These are phyloP conservation scores for Apiospora sp. DNA, from an alignment of 2,329 filamentous ascomycete genomes.

Conservation along the genomic window DNA sequence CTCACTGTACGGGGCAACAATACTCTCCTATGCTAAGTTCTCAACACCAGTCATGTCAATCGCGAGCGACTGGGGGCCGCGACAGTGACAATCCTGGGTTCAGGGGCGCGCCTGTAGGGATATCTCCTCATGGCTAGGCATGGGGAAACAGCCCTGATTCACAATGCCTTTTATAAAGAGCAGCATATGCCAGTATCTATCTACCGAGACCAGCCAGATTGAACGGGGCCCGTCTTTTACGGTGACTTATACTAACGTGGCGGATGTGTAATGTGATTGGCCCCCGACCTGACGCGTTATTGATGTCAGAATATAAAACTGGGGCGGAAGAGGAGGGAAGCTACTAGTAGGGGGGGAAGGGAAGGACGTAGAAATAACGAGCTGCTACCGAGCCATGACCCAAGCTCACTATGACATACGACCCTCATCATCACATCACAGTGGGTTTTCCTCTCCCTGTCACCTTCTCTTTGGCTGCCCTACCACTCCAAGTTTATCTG, in stretches of 20 bases:
- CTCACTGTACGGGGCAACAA: too few relatives aligned
- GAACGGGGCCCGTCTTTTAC: not conserved
- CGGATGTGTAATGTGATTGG: constrained; percentile 16
- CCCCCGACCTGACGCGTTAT: not conserved
- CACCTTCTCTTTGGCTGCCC: not conserved
- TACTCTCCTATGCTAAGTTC: not conserved
- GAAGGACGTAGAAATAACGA: not conserved
- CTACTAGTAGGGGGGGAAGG: too few relatives aligned
- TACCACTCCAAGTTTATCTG: not conserved
- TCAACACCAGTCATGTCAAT: not conserved
- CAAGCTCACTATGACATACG: constrained; percentile 8
- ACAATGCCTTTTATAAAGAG: not conserved
- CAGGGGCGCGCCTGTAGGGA: not conserved
- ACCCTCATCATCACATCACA: constrained; percentile 10
- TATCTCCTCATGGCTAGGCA: not conserved
- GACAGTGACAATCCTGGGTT: not conserved
- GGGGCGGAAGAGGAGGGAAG: not conserved
- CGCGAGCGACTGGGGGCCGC: too few relatives aligned
- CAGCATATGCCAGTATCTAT: not conserved
- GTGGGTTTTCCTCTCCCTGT: not conserved
- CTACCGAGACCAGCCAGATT: too few relatives aligned
- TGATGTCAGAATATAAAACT: constrained; percentile 20
- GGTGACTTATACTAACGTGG: not conserved
- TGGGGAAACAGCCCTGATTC: too few relatives aligned
- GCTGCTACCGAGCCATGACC: constrained; percentile 2